phyloP scores from a whole-genome alignment of 2,329 filamentous ascomycete genomes.

The Cytospora mali region DNA sequence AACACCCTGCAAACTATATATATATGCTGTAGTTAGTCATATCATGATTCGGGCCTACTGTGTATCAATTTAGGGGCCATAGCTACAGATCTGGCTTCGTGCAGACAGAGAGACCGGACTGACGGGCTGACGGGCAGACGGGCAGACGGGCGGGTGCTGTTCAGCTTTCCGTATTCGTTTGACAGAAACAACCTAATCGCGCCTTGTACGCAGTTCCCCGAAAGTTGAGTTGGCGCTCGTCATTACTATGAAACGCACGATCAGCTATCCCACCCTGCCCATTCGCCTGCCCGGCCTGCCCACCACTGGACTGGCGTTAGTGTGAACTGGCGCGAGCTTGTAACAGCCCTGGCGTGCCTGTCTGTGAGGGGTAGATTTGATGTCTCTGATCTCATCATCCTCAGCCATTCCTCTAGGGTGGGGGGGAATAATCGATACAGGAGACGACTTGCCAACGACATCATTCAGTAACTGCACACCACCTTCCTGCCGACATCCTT shows the following conservation, averaged over 20 bases:
- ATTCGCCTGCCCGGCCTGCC: too few relatives aligned
- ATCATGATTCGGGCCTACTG: constrained; percentile 18
- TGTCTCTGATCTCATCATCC: constrained; percentile 15
- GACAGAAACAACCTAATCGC: neutral
- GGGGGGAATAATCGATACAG: constrained; percentile 2
- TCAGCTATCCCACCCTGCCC: too few relatives aligned
- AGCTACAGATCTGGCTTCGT: constrained; percentile 1
- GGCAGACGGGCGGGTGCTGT: neutral
- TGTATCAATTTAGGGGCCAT: constrained; percentile 4
- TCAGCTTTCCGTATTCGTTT: neutral
- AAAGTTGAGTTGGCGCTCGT: constrained; percentile 5
- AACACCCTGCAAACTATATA: constrained; percentile 15
- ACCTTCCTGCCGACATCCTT: neutral
- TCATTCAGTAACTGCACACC: constrained; percentile 15
- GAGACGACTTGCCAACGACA: constrained; percentile 19
- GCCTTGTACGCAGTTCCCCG: neutral
- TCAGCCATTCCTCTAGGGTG: constrained; percentile 9
- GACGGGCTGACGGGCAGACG: too few relatives aligned
- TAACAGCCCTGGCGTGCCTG: constrained; percentile 1
- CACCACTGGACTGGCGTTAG: too few relatives aligned
- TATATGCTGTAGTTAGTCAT: too few relatives aligned
- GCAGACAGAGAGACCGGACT: too few relatives aligned
- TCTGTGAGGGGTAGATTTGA: constrained; percentile 2
- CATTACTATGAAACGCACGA: constrained; percentile 13
- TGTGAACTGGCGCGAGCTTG: neutral